Evolutionary conservation across 2,329 filamentous ascomycete genomes (phyloP).

Genomic region (Tolypocladium pustulatum): DNA sequence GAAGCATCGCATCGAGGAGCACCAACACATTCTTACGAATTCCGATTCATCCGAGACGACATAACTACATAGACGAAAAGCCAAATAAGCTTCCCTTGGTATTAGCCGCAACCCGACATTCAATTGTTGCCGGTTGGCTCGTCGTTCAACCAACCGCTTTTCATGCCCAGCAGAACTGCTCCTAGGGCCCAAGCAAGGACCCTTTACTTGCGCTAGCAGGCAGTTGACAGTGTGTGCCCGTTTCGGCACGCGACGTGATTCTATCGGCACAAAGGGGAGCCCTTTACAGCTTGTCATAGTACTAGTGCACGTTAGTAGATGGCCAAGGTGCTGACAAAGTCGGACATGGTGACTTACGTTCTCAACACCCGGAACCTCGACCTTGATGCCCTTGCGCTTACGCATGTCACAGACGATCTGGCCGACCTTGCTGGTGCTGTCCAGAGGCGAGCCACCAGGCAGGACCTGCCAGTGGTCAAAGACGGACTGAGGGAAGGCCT

Average conservation of each 20-base stretch:
- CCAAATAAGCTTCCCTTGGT: constrained; percentile 24
- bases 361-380: constrained; percentile 81
- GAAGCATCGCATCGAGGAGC: neutral
- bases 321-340: neutral
- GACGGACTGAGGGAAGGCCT: constrained; percentile 97
- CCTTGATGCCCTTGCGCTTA: constrained; percentile 99
- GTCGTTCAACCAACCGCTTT: constrained; percentile 16
- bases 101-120: constrained; percentile 26
- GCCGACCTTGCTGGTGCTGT: constrained; percentile 72
- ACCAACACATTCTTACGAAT: constrained; percentile 19
- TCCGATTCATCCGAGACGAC: constrained; percentile 30
- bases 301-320: constrained; percentile 39
- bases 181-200: constrained; percentile 15
- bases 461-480: constrained; percentile 99
- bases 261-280: constrained; percentile 32
- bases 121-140: constrained; percentile 14
- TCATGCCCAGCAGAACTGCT: constrained; percentile 5
- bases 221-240: constrained; percentile 31
- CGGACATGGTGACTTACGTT: constrained; percentile 60
- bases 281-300: constrained; percentile 97
- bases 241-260: constrained; percentile 32
- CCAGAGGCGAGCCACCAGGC: constrained; percentile 85
- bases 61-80: constrained; percentile 32
- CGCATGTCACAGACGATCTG: constrained; percentile 79
- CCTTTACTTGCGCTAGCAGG: constrained; percentile 21